A percentile compares a stretch with the other conserved stretches of the same genome.
phyloP scores from a whole-genome alignment of 768 basidiomycete species.

The Phaffia tasmanica region DNA sequence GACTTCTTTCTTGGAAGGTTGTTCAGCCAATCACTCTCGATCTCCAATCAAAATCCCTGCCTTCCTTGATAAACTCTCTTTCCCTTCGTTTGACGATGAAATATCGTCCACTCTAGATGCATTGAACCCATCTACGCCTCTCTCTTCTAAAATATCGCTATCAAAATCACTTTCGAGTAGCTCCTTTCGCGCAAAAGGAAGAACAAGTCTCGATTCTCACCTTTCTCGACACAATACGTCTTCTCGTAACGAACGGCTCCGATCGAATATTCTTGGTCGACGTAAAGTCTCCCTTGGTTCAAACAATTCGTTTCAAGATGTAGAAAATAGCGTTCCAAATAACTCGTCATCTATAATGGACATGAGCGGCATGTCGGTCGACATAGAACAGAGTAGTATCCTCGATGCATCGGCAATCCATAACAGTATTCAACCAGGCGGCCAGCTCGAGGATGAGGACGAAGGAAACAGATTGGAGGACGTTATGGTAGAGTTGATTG shows the following conservation, averaged over 20 bases:
- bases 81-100: not conserved
- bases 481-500: constrained; percentile 7
- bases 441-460: not conserved
- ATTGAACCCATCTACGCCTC: not conserved
- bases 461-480: constrained; percentile 4
- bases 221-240: no score
- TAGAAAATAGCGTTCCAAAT: not conserved
- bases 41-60: not conserved
- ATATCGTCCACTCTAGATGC: not conserved
- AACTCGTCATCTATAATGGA: not conserved
- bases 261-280: not conserved
- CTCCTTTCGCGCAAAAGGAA: not conserved
- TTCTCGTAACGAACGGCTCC: no score
- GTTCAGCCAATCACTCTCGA: no score
- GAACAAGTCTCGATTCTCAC: no score
- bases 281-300: not conserved
- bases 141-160: not conserved
- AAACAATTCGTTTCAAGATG: not conserved
- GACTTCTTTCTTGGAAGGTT: constrained; percentile 9
- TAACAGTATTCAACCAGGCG: not conserved
- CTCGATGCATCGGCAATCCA: not conserved
- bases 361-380: not conserved
- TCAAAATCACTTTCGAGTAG: not conserved
- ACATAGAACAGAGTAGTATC: not conserved
- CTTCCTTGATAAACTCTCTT: no score